A percentile compares a stretch with the other conserved stretches of the same genome.
Conservation (phyloP, 2,329 filamentous ascomycete genomes). For the Beauveria sp. region DNA sequence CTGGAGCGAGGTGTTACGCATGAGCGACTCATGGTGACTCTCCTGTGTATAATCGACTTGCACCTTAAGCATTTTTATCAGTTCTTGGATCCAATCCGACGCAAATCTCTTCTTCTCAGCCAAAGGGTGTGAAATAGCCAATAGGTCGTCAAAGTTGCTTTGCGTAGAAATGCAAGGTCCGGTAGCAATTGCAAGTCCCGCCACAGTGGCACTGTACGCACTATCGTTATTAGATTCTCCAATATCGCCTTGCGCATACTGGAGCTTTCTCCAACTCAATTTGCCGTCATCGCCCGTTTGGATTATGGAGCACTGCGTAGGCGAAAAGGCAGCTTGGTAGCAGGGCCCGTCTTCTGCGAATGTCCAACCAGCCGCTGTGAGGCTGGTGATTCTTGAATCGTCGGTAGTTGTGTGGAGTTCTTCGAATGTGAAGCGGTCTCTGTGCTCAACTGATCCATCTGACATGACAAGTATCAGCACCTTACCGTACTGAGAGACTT, state of each 20-base stretch:
- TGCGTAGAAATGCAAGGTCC: conserved; percentile 38
- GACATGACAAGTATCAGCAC: conserved; percentile 66
- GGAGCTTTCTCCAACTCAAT: conserved; percentile 49
- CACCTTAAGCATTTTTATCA: conserved; percentile 62
- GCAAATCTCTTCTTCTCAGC: conserved; percentile 38
- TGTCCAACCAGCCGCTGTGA: conserved; percentile 71
- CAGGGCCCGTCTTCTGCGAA: conserved; percentile 60
- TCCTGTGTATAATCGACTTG: conserved; percentile 79
- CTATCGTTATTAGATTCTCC: conserved; percentile 41
- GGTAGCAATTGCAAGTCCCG: conserved; percentile 49
- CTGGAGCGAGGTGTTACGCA: conserved; percentile 66
- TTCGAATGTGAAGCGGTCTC: conserved; percentile 66
- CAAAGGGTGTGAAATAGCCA: conserved; percentile 55
- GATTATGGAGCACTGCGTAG: conserved; percentile 50
- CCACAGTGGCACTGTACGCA: conserved; percentile 52
- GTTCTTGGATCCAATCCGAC: conserved; percentile 55
- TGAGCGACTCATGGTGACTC: conserved; percentile 59
- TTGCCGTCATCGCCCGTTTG: conserved; percentile 52
- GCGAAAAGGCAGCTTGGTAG: conserved; percentile 53
- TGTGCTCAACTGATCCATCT: conserved; percentile 74
- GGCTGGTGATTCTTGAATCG: conserved; percentile 56
- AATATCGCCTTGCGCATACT: conserved; percentile 41
- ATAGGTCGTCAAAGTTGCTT: conserved; percentile 60
- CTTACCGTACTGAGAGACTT: conserved; percentile 62
- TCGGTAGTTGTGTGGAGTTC: conserved; percentile 59